Base-by-base conservation (phyloP, 768 basidiomycete species). In the Mycena indigotica region DNA sequence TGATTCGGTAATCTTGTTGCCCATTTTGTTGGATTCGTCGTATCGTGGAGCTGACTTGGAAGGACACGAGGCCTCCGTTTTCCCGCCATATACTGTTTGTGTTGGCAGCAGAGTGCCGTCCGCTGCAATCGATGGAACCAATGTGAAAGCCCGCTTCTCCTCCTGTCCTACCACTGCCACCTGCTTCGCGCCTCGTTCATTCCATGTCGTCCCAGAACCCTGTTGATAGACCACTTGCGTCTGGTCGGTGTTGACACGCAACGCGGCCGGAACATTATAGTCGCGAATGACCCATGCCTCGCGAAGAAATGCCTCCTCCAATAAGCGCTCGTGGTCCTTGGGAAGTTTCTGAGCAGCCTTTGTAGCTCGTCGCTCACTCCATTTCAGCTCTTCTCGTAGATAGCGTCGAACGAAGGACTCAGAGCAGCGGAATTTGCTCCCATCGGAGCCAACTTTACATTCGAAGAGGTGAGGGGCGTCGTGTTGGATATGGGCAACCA, bases 61-160 rank as follows among this genome's bases (percentile, higher is more conserved):
- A 0, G 76, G 75, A 19, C 61, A 56, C 0, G 73, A 75, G 0
- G 17, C 28, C 2, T 25, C 44, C 1, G 71, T 67, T 28, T 64
- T 62, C 6, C 76, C 78, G 3, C 50, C 13, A 50, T 68, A 77
- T 16, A 80, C 70, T 0, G 70, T 66, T 53, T 79, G 79, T 44
- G 78, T 69, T 8, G 74, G 77, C 1, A 80, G 68, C 3, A 75
- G 32, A 0, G 48, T 51, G 2, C 79, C 75, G 41, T 62, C 57
- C 10, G 40, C 58, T 0, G 76, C 68, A 12, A 77, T 57, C 0
- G 68, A 68, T 8, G 73, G 68, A 15, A 76, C 38, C 0, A 79
- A 25, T 0, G 77, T 80, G 55, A 79, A 73, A 13, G 78, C 79
- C 0, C 70, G 66, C 61, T 80, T 80, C 54, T 80, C 77, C 2